Base-by-base conservation (phyloP, 176 grass and related monocot species). In the Luzula sylvatica region DNA sequence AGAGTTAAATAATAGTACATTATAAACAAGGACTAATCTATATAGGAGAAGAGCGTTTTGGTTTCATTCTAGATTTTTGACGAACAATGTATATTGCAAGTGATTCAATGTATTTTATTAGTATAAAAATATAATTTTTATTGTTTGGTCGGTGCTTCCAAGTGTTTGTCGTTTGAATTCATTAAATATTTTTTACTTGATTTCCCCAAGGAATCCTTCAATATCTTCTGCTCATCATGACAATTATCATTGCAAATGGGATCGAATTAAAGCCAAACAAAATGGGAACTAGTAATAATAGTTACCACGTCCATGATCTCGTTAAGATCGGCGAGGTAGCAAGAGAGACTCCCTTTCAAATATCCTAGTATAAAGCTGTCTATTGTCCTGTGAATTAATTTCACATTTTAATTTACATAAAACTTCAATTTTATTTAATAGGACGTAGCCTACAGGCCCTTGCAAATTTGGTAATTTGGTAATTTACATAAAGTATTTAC, bases 291-390 rank as follows among this genome's bases (percentile, higher is more conserved):
- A 7, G 9, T 35, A n/a, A n/a, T n/a, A n/a, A 14, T n/a, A 56
- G 4, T 51, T 71, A 90, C 86, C 35, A 86, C 69, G 25, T 92
- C 81, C 76, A 85, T 58, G n/a, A 64, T 66, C 2, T 74, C 6
- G 4, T 64, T n/a, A 23, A 82, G 73, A 67, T 92, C 69, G 23
- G 9, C 73, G 15, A 92, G 52, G 65, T 81, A 85, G 72, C 87
- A 92, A 3, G 87, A 76, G 4, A 92, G 45, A 21, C 85, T 92
- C 55, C 79, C 80, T 66, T 78, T 75, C 11, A 76, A 68, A 28
- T 78, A 93, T 11, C 87, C 81, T 72, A 75, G 69, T 70, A 93
- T 68, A 57, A 93, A 15, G 5, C 73, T 78, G 65, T 93, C 87
- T 59, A 93, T 86, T 20, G 87, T 93, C 69, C 87, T 82, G 28